Conservation (phyloP, 2,329 filamentous ascomycete species). For the Pseudogymnoascus pannorum region DNA sequence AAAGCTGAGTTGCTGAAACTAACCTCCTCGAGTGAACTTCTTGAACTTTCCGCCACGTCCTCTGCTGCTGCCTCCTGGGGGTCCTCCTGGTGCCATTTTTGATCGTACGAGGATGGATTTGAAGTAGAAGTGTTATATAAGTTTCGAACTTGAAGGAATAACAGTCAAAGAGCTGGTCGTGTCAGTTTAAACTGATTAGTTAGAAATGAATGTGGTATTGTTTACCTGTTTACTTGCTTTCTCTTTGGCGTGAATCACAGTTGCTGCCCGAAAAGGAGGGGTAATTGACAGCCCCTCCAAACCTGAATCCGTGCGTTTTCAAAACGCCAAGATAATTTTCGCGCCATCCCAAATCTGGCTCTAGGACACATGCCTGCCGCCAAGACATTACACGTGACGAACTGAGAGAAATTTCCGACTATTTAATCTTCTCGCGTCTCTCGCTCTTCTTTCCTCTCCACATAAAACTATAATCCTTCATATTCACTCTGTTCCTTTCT, state of each 20-base stretch:
- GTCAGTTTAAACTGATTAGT: neutral
- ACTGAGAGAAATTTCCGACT: conserved; percentile 2
- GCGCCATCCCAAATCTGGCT: neutral
- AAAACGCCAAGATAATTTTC: conserved; percentile 2
- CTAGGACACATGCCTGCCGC: neutral
- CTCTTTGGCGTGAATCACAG: conserved; percentile 10
- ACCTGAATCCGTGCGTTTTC: conserved; percentile 9
- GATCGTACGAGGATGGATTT: conserved; percentile 13
- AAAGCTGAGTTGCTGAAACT: conserved; percentile 23
- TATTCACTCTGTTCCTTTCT: conserved; percentile 57
- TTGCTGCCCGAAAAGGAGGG: conserved; percentile 6
- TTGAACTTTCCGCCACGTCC: conserved; percentile 89
- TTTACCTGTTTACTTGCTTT: conserved; percentile 6
- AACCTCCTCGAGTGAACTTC: conserved; percentile 89
- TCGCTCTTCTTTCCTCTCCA: conserved; percentile 31
- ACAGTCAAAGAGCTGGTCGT: neutral
- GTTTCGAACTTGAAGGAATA: conserved; percentile 9
- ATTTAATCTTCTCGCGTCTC: conserved; percentile 4
- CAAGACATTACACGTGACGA: neutral
- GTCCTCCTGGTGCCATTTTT: conserved; percentile 44
- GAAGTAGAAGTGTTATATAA: conserved; percentile 9
- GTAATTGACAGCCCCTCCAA: conserved; percentile 11
- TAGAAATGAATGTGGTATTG: conserved; percentile 9
- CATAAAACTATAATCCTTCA: conserved; percentile 46
- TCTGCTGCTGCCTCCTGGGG: conserved; percentile 38